Evolutionary conservation across 179 eudicot species (phyloP).

Genomic region (Spinacia oleracea): DNA sequence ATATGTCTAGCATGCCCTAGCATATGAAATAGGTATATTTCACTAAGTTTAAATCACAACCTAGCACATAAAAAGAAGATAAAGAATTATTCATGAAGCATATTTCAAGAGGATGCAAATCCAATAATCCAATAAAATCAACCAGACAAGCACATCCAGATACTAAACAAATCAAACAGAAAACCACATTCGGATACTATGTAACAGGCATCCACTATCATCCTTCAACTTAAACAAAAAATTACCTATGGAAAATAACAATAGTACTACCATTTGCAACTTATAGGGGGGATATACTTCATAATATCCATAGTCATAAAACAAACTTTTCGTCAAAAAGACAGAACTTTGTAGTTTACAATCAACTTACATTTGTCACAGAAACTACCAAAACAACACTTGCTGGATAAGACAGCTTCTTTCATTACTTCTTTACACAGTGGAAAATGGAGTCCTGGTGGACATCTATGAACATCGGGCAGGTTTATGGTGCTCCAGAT

Average conservation of each 20-base stretch:
- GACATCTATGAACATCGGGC: too few relatives aligned
- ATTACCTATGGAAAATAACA: neutral
- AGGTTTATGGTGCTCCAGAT: too few relatives aligned
- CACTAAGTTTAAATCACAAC: neutral
- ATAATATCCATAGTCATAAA: neutral
- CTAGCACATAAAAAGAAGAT: neutral
- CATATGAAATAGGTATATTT: neutral
- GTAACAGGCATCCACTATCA: slow-evolving; percentile 8
- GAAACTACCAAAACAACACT: slow-evolving; percentile 85
- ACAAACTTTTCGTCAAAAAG: neutral
- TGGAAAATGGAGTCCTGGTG: slow-evolving; percentile 91
- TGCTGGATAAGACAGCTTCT: slow-evolving; percentile 94
- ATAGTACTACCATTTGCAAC: too few relatives aligned
- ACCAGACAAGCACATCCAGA: neutral
- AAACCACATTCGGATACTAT: neutral
- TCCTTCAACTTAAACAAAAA: neutral
- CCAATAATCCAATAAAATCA: neutral
- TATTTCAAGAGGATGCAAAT: neutral
- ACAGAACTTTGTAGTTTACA: neutral
- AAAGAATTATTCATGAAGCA: neutral
- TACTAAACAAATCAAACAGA: neutral
- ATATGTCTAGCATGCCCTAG: neutral
- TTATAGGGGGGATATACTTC: too few relatives aligned
- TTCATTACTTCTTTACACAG: slow-evolving; percentile 94
- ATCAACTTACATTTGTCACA: slow-evolving; percentile 85